Base-by-base conservation (phyloP, 2,329 filamentous ascomycete genomes). In the Trichoderma sp. region DNA sequence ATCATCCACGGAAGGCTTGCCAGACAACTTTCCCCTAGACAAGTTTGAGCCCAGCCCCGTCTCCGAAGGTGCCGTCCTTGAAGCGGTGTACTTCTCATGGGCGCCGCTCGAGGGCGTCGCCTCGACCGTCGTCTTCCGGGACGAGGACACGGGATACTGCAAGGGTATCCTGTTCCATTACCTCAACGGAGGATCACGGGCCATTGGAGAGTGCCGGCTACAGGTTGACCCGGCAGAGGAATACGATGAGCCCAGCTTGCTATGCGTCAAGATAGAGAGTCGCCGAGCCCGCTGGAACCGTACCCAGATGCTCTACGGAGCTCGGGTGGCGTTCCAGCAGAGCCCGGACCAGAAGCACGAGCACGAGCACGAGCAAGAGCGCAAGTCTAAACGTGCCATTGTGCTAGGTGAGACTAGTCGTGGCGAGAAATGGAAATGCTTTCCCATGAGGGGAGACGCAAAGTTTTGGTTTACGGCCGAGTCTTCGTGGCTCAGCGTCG, bases 161-260 rank as follows among this genome's bases (percentile, higher is more conserved):
- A 60, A n/a, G 14, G 57, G 57, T 17, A 26, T 60, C 28, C 2
- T 60, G 19, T 28, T 60, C 7, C 14, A 15, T 28, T 60, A 60
- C 39, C 30, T 26, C 2, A 41, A 60, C 12, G 57, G 57, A 28
- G 45, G 57, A n/a, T 39, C 19, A 34, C 57, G 57, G 34, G 47
- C 45, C 21, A 14, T 60, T 51, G 57, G 57, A 3, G 10, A 51
- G 21, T 50, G 30, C 15, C 57, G 57, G 7, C 9, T 60, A 1
- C 14, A 24, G 24, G 26, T 50, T 6, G 44, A 60, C 34, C 30
- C 15, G n/a, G 30, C 19, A 19, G 14, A 50, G 6, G 39, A 7
- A 43, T 28, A 51, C 21, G n/a, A 21, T 3, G 19, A 3, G 14
- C 57, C 57, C 2, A 19, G 6, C 5, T 7, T 5, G 12, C 7